Conservation (phyloP, 2,329 filamentous ascomycete genomes). For the Coniochaeta prunicola region DNA sequence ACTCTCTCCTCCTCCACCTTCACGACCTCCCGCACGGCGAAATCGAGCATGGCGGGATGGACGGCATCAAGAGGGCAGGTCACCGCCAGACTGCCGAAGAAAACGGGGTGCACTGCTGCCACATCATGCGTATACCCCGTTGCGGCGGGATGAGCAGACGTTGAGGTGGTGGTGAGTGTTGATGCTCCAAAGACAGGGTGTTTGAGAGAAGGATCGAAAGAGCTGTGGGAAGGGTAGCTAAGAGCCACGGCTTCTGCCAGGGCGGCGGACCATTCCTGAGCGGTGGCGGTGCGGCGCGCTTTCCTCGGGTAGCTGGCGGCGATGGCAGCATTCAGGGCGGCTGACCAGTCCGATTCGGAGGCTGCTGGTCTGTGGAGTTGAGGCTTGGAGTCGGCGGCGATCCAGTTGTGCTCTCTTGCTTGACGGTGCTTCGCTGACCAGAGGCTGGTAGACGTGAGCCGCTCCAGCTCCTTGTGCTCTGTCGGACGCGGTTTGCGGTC, state of each 20-base stretch:
- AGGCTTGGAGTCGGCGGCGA: slow-evolving; percentile 7
- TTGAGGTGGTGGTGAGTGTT: slow-evolving; percentile 6
- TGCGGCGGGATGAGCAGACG: slow-evolving; percentile 8
- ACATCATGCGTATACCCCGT: slow-evolving; percentile 15
- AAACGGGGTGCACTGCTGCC: slow-evolving; percentile 11
- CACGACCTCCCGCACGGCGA: background rate
- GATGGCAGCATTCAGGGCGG: slow-evolving; percentile 8
- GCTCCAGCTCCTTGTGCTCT: slow-evolving; percentile 17
- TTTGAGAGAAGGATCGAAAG: slow-evolving; percentile 19
- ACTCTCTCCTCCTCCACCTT: background rate
- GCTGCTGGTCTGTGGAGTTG: slow-evolving; percentile 1
- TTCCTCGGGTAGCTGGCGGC: slow-evolving; percentile 5
- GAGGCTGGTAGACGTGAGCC: slow-evolving; percentile 16
- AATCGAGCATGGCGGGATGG: background rate
- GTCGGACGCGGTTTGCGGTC: slow-evolving; percentile 17
- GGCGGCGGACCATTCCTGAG: slow-evolving; percentile 25
- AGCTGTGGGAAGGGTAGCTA: slow-evolving; percentile 17
- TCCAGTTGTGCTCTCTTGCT: slow-evolving; percentile 18
- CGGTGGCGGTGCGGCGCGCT: background rate
- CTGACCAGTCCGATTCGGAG: slow-evolving; percentile 9
- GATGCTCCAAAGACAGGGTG: slow-evolving; percentile 26
- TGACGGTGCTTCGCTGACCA: slow-evolving; percentile 13
- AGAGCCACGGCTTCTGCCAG: slow-evolving; percentile 22
- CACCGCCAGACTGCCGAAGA: slow-evolving; percentile 1
- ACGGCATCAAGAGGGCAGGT: background rate